Evolutionary conservation across 176 grass and related monocot species (phyloP), one percentile per base, ranked within the genome.

Genomic region (Lolium perenne): DNA sequence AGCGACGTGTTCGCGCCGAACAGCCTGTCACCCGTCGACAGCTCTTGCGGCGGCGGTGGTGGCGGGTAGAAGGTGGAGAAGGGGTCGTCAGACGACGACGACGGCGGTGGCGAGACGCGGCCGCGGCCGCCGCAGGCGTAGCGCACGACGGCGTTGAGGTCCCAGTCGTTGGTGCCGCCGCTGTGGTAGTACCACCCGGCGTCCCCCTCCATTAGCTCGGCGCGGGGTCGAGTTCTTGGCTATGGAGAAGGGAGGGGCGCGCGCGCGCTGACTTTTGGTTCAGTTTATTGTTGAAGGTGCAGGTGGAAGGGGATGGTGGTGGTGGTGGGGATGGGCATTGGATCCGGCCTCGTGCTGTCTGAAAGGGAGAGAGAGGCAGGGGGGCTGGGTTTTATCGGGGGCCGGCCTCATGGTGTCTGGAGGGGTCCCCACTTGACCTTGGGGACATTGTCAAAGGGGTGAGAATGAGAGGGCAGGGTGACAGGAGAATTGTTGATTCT

Each of bases 131-230:
- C 32, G 74, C 86, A 53, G n/a, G 77, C 83, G 76, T 70, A 82
- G 26, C 90, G 81, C 22, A 97, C 92, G 38, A 97, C 88, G 40
- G 92, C 95, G 41, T 87, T 41, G 8, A 97, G 91, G 85, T 94
- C 92, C 95, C 92, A 97, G 88, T 94, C 88, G 68, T 97, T 90
- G 80, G 6, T 25, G 47, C 88, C 11, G 7, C 59, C 17, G 65
- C 86, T 60, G 71, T 46, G 58, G 72, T 49, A 18, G 58, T 38
- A 94, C 58, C 86, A 80, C 2, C 38, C 47, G 11, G 26, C 38
- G 46, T 50, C 77, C 20, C 83, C 65, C 10, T 86, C 88, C 88
- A 83, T 86, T 2, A 38, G 63, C 63, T 6, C 64, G 11, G 18
- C 20, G 25, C 29, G 3, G 40, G 1, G 40, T 21, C 7, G 66